Percentiles rank a stretch among this genome's conserved stretches.
Conservation (phyloP, 768 basidiomycete genomes). For the Leccinum rimulosum region DNA sequence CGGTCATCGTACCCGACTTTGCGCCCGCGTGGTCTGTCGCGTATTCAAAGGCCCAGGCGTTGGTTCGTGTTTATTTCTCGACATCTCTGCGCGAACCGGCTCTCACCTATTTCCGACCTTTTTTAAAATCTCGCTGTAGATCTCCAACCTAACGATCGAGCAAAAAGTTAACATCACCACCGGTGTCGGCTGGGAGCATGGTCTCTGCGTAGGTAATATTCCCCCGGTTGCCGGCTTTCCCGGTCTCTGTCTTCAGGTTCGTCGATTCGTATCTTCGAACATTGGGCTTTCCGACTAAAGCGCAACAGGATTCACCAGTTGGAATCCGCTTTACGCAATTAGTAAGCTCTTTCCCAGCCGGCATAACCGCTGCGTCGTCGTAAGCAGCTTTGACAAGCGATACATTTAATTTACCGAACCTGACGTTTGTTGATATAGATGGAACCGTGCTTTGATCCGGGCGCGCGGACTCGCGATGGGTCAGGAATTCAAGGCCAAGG, state of each 20-base stretch:
- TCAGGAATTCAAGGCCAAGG: slow-evolving; percentile 77
- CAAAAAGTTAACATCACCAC: slow-evolving; percentile 66
- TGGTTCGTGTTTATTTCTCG: slow-evolving; percentile 37
- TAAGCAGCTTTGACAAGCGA: slow-evolving; percentile 34
- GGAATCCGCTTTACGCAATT: slow-evolving; percentile 77
- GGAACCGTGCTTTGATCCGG: slow-evolving; percentile 76
- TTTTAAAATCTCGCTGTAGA: slow-evolving; percentile 25
- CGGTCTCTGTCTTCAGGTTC: slow-evolving; percentile 69
- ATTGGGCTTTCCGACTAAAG: not conserved
- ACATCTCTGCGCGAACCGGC: not conserved
- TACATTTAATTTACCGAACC: not conserved
- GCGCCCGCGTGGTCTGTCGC: slow-evolving; percentile 54
- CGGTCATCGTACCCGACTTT: slow-evolving; percentile 44
- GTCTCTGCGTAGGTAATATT: slow-evolving; percentile 72
- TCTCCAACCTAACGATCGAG: slow-evolving; percentile 50
- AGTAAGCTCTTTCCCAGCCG: slow-evolving; percentile 80
- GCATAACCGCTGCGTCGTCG: slow-evolving; percentile 79
- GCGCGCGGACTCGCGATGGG: slow-evolving; percentile 78
- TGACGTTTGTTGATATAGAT: slow-evolving; percentile 38
- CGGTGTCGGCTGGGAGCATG: slow-evolving; percentile 50
- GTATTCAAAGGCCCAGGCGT: slow-evolving; percentile 53
- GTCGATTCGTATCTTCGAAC: slow-evolving; percentile 4
- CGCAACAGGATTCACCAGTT: slow-evolving; percentile 62
- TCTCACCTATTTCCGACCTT: no score
- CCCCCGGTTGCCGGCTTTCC: slow-evolving; percentile 53